Evolutionary conservation across 2,329 filamentous ascomycete species (phyloP).

Genomic region (Stenocarpella maydis): DNA sequence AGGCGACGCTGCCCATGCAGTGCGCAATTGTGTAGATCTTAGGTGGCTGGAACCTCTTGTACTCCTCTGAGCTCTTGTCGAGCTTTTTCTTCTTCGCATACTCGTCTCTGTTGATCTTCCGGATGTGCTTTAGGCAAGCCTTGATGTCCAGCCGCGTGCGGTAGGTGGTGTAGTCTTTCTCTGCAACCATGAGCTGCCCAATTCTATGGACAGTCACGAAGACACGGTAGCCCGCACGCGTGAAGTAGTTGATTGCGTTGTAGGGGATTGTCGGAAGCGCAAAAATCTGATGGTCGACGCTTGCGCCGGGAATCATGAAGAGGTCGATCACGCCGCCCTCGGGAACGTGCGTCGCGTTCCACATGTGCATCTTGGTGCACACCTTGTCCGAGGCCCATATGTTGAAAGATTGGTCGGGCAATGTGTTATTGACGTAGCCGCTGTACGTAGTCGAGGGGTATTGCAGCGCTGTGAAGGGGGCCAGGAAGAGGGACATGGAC

Average conservation of each 20-base stretch:
- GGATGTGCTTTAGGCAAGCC: conserved; percentile 63
- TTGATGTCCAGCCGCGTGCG: conserved; percentile 67
- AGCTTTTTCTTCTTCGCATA: conserved; percentile 36
- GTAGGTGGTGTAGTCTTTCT: conserved; percentile 64
- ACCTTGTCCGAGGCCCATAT: conserved; percentile 62
- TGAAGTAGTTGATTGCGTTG: conserved; percentile 71
- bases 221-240: conserved; percentile 65
- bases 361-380: conserved; percentile 62
- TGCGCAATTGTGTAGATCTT: conserved; percentile 67
- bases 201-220: conserved; percentile 67
- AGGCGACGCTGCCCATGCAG: conserved; percentile 70
- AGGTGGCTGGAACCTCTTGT: conserved; percentile 26
- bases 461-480: conserved; percentile 63
- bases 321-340: conserved; percentile 54
- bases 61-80: neutral
- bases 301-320: conserved; percentile 69
- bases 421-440: conserved; percentile 62
- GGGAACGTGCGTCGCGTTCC: conserved; percentile 57
- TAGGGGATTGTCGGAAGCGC: conserved; percentile 69
- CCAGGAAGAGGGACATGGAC: conserved; percentile 61
- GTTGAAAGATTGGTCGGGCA: conserved; percentile 50
- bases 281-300: conserved; percentile 70
- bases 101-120: conserved; percentile 45
- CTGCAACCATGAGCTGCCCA: conserved; percentile 58
- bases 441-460: conserved; percentile 58